Conservation (phyloP, 2,329 filamentous ascomycete genomes). For the Penicillium sp. region DNA sequence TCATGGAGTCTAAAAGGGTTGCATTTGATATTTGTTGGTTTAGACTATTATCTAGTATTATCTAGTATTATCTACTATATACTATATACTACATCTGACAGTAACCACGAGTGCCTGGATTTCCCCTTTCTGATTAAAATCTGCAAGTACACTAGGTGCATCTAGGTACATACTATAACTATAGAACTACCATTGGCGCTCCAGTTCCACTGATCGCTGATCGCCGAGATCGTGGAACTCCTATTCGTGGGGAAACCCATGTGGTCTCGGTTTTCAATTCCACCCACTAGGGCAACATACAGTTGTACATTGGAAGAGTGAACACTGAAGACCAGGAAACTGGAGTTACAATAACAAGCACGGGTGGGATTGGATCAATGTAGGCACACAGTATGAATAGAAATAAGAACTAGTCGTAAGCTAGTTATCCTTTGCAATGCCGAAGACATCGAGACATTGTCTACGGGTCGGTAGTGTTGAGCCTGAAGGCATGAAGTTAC, state of each 20-base stretch:
- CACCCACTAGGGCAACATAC: not conserved
- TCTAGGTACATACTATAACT: not conserved
- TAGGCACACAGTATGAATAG: too few relatives aligned
- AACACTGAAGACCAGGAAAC: too few relatives aligned
- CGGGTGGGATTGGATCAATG: too few relatives aligned
- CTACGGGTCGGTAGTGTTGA: too few relatives aligned
- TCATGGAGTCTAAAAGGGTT: slow-evolving; percentile 12
- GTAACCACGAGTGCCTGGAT: not conserved
- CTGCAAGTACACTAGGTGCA: too few relatives aligned
- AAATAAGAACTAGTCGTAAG: too few relatives aligned
- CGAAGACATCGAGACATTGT: too few relatives aligned
- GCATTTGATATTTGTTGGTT: not conserved
- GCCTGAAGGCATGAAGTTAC: too few relatives aligned
- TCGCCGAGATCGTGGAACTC: not conserved
- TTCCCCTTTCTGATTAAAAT: not conserved
- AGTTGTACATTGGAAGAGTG: not conserved
- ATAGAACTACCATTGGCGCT: not conserved
- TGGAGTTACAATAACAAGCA: too few relatives aligned
- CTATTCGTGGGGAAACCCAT: slow-evolving; percentile 9
- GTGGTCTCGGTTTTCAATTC: not conserved
- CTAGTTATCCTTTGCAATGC: too few relatives aligned
- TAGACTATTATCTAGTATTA: too few relatives aligned
- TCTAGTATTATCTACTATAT: too few relatives aligned
- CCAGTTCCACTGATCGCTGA: slow-evolving; percentile 4
- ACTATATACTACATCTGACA: not conserved